Percentiles rank a stretch among this genome's conserved stretches.
phyloP scores from a whole-genome alignment of 805 yeast genomes.

The Candida michaelii region DNA sequence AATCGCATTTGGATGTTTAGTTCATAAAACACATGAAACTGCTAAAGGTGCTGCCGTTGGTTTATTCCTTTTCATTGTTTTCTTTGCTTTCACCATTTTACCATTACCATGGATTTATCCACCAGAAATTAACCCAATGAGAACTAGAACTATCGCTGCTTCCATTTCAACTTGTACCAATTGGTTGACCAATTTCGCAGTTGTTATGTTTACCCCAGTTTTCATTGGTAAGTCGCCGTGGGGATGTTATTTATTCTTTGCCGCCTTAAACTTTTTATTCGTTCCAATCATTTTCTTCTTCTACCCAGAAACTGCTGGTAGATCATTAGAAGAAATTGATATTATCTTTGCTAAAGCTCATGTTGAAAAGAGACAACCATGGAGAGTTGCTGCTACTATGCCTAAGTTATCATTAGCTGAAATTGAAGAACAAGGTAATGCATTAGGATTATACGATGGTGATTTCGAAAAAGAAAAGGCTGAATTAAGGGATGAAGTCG shows the following conservation, averaged over 20 bases:
- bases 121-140: constrained; percentile 47
- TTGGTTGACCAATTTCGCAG: constrained; percentile 46
- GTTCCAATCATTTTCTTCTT: constrained; percentile 42
- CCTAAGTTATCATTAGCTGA: constrained; percentile 58
- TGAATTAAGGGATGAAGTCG: constrained; percentile 29
- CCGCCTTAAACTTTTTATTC: constrained; percentile 36
- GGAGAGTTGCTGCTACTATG: constrained; percentile 61
- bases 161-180: constrained; percentile 46
- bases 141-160: constrained; percentile 46
- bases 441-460: constrained; percentile 54
- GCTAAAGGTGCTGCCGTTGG: constrained; percentile 48
- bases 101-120: constrained; percentile 50
- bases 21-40: constrained; percentile 27
- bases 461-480: constrained; percentile 40
- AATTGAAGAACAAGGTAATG: constrained; percentile 59
- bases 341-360: constrained; percentile 64
- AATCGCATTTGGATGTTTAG: constrained; percentile 43
- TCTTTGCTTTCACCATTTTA: constrained; percentile 45
- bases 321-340: constrained; percentile 47
- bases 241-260: constrained; percentile 45
- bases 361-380: constrained; percentile 57
- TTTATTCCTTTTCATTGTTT: constrained; percentile 43
- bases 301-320: constrained; percentile 48
- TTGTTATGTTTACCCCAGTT: constrained; percentile 47
- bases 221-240: constrained; percentile 38